Conservation (phyloP, 1,139 yeast genomes). For the Wickerhamomyces sp. region DNA sequence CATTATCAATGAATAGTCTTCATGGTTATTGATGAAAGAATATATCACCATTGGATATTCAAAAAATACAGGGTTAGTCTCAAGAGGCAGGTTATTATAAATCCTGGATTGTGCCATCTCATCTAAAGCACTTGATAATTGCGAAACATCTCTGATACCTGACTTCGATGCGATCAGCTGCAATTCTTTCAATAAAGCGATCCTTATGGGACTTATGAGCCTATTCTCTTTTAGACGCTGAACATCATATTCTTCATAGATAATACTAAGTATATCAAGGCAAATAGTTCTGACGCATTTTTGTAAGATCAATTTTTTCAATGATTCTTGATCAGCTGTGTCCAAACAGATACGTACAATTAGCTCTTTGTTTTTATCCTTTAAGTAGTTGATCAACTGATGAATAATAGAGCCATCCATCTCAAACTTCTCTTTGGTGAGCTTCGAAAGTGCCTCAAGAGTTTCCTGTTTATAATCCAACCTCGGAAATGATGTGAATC, state of each 20-base stretch:
- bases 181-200: conserved; percentile 6
- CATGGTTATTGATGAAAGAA: conserved; percentile 3
- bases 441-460: too few relatives aligned
- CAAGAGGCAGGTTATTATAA: background rate
- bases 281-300: conserved; percentile 2
- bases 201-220: conserved; percentile 3
- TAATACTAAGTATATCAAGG: conserved; percentile 3
- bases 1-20: conserved; percentile 8
- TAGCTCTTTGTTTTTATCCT: background rate
- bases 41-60: conserved; percentile 1
- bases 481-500: conserved; percentile 3
- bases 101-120: background rate
- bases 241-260: conserved; percentile 6
- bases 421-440: background rate
- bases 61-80: background rate
- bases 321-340: too few relatives aligned
- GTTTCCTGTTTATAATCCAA: background rate
- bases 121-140: background rate
- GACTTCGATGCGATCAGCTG: background rate
- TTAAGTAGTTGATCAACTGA: background rate
- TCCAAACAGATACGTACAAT: background rate
- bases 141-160: background rate
- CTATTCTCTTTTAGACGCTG: background rate
- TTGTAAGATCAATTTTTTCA: conserved; percentile 1
- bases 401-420: background rate